Percentiles rank a stretch among this genome's conserved stretches.
These are phyloP conservation scores for Leccinum rimulosum DNA, from an alignment of 768 basidiomycete species.

Conservation along the genomic window DNA sequence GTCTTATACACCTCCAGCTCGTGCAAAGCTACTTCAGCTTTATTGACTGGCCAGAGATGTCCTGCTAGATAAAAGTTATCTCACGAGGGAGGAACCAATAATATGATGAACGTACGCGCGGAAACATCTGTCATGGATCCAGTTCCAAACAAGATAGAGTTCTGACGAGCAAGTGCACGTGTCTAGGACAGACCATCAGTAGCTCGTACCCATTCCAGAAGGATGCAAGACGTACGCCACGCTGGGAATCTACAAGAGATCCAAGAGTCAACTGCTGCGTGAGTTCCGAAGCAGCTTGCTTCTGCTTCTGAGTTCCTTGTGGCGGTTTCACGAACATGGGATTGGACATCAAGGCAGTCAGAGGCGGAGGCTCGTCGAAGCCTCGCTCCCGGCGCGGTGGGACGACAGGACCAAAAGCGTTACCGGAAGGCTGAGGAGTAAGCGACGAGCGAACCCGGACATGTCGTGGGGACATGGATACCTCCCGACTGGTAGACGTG, in stretches of 20 bases:
- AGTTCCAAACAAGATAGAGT: slow-evolving; percentile 48
- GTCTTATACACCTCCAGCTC: slow-evolving; percentile 79
- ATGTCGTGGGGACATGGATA: slow-evolving; percentile 47
- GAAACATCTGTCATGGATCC: slow-evolving; percentile 33
- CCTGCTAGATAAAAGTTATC: slow-evolving; percentile 24
- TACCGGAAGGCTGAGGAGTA: slow-evolving; percentile 61
- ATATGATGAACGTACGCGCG: slow-evolving; percentile 29
- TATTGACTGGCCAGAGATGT: slow-evolving; percentile 38
- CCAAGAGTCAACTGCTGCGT: slow-evolving; percentile 50
- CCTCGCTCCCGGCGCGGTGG: slow-evolving; percentile 45
- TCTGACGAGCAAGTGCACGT: slow-evolving; percentile 51
- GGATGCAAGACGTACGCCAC: slow-evolving; percentile 43
- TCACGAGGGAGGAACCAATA: slow-evolving; percentile 5
- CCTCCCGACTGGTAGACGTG: slow-evolving; percentile 32
- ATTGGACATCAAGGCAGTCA: slow-evolving; percentile 58
- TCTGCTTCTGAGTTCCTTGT: slow-evolving; percentile 27
- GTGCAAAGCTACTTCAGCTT: slow-evolving; percentile 66
- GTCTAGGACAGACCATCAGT: slow-evolving; percentile 33
- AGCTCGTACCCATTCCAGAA: not conserved
- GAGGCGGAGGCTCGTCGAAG: slow-evolving; percentile 66
- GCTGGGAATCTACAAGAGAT: slow-evolving; percentile 53
- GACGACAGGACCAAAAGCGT: slow-evolving; percentile 40
- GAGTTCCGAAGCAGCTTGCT: slow-evolving; percentile 17
- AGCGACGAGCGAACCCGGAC: slow-evolving; percentile 62
- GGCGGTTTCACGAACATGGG: slow-evolving; percentile 72